Evolutionary conservation across 1,139 yeast species (phyloP).

Genomic region (Taphrina flavorubra): DNA sequence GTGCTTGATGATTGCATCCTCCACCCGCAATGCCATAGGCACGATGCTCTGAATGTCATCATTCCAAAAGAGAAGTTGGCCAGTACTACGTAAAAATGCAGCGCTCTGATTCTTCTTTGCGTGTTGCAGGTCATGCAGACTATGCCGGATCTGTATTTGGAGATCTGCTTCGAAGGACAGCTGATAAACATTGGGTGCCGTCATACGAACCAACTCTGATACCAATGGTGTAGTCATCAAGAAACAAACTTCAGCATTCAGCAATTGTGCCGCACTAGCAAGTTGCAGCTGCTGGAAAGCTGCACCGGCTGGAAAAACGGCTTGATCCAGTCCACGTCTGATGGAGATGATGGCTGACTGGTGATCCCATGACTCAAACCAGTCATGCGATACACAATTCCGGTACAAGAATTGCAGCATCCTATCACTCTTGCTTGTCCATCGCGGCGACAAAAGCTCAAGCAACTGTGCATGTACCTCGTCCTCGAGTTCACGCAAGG

Average conservation of each 20-base stretch:
- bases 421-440: slow-evolving; percentile 24
- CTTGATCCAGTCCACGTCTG: slow-evolving; percentile 27
- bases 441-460: slow-evolving; percentile 27
- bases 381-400: slow-evolving; percentile 26
- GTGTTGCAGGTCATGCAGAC: slow-evolving; percentile 19
- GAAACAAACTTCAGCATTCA: slow-evolving; percentile 30
- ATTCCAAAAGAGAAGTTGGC: slow-evolving; percentile 44
- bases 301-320: slow-evolving; percentile 18
- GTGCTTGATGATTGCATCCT: slow-evolving; percentile 20
- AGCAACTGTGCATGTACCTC: slow-evolving; percentile 24
- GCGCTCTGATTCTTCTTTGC: slow-evolving; percentile 44
- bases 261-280: background rate
- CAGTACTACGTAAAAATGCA: slow-evolving; percentile 43
- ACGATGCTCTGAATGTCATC: slow-evolving; percentile 40
- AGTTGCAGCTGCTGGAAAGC: background rate
- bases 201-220: slow-evolving; percentile 20
- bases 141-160: slow-evolving; percentile 22
- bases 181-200: background rate
- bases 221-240: slow-evolving; percentile 20
- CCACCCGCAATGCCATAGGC: slow-evolving; percentile 38
- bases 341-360: slow-evolving; percentile 20
- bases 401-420: slow-evolving; percentile 27
- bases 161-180: slow-evolving; percentile 2
- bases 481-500: slow-evolving; percentile 9
- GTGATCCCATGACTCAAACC: slow-evolving; percentile 38